phyloP scores from a whole-genome alignment of 345 rosid genomes.

The Sisymbrium altissimum region DNA sequence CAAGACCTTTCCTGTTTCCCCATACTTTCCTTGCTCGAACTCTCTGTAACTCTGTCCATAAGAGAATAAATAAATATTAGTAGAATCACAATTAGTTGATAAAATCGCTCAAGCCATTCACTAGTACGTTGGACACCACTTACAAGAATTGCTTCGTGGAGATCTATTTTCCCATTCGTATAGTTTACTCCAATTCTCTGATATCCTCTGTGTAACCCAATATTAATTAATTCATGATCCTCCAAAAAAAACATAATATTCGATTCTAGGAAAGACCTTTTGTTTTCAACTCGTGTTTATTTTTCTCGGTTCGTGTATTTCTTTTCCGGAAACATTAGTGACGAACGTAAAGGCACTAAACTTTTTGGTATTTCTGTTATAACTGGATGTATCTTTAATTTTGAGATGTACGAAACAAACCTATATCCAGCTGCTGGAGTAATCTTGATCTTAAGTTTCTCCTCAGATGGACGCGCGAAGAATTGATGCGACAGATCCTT shows the following conservation, averaged over 20 bases:
- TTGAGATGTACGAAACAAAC: too few species aligned
- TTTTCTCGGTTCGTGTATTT: too few species aligned
- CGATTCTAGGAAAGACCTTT: background rate
- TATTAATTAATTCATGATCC: background rate
- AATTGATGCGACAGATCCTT: conserved; percentile 39
- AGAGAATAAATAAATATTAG: background rate
- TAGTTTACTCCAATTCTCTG: conserved; percentile 67
- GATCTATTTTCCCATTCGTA: conserved; percentile 67
- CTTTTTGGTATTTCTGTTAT: too few species aligned
- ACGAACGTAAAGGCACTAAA: too few species aligned
- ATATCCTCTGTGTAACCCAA: conserved; percentile 57
- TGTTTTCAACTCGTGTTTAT: too few species aligned
- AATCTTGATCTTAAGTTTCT: conserved; percentile 63
- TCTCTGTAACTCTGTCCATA: conserved; percentile 60
- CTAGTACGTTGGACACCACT: conserved; percentile 10
- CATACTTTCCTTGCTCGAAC: conserved; percentile 56
- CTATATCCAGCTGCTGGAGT: conserved; percentile 71
- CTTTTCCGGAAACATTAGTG: too few species aligned
- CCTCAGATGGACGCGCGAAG: conserved; percentile 57
- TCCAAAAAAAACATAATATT: background rate
- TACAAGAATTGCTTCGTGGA: conserved; percentile 85
- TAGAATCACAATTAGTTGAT: background rate
- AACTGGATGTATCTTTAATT: too few species aligned
- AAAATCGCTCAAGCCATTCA: too few species aligned
- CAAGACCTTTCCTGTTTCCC: conserved; percentile 60